phyloP scores from a whole-genome alignment of 2,329 filamentous ascomycete species.

The Sordariomycetes sp. region DNA sequence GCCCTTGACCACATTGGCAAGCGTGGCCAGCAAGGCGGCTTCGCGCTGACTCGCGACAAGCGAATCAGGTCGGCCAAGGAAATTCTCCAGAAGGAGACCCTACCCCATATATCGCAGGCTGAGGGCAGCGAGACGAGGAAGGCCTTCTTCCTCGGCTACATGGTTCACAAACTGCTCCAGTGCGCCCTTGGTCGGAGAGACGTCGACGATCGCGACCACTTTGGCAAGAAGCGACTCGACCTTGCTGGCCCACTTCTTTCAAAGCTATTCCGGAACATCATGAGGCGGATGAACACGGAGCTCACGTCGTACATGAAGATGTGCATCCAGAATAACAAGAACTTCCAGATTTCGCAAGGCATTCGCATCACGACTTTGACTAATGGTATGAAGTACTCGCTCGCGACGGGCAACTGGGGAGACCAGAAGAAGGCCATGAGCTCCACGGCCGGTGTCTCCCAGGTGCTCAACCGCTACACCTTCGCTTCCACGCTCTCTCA shows the following conservation, averaged over 20 bases:
- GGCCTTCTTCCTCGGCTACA: constrained; percentile 97
- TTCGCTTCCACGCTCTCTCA: constrained; percentile 95
- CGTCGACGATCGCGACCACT: constrained; percentile 95
- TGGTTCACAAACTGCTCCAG: constrained; percentile 93
- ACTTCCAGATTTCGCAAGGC: constrained; percentile 84
- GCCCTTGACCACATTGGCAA: constrained; percentile 94
- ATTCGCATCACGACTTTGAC: constrained; percentile 87
- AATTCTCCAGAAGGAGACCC: constrained; percentile 90
- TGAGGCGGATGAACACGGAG: constrained; percentile 83
- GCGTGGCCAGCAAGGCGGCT: constrained; percentile 59
- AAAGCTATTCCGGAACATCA: constrained; percentile 89
- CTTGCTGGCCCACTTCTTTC: constrained; percentile 88
- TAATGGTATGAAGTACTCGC: constrained; percentile 89
- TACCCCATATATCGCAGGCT: constrained; percentile 91
- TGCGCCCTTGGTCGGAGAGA: constrained; percentile 88
- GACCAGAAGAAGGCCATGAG: constrained; percentile 97
- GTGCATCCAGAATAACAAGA: constrained; percentile 78
- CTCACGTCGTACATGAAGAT: constrained; percentile 84
- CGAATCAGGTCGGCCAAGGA: constrained; percentile 89
- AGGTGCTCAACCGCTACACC: constrained; percentile 95
- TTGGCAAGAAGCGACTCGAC: constrained; percentile 96
- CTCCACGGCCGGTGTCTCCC: constrained; percentile 92
- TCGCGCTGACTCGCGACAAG: constrained; percentile 66
- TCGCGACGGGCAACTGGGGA: constrained; percentile 98
- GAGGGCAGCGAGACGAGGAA: constrained; percentile 94